Percentiles rank a stretch among this genome's conserved stretches.
Conservation (phyloP, 1,284 basidiomycete genomes). For the Sporisorium reilianum region DNA sequence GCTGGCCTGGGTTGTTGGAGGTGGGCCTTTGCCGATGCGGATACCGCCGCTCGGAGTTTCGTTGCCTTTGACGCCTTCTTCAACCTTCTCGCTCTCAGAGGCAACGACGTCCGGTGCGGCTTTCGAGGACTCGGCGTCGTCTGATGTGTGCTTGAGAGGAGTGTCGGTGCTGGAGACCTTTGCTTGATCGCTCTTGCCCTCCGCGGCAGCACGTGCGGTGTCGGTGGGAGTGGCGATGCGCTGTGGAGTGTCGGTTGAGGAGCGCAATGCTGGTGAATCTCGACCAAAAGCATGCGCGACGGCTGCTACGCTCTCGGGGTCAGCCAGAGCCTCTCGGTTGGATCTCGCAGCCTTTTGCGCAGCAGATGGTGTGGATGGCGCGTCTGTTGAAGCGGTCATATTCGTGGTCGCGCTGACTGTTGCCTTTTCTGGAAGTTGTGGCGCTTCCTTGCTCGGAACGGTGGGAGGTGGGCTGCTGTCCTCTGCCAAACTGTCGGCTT, state of each 20-base stretch:
- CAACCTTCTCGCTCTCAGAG: conserved; percentile 1
- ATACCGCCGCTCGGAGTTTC: conserved; percentile 28
- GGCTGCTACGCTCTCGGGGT: conserved; percentile 48
- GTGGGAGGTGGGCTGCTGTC: conserved; percentile 17
- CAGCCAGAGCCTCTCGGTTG: conserved; percentile 37
- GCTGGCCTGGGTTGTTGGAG: conserved; percentile 49
- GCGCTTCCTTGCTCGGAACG: conserved; percentile 23
- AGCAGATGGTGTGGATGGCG: conserved; percentile 8
- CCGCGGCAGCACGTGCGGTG: background rate
- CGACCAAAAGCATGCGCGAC: conserved; percentile 54
- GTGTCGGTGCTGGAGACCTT: conserved; percentile 2
- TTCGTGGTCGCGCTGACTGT: too few relatives aligned
- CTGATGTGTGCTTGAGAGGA: background rate
- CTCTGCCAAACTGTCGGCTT: background rate
- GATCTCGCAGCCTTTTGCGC: conserved; percentile 6
- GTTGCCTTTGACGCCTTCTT: background rate
- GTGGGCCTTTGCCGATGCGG: conserved; percentile 60
- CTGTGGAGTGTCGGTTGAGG: conserved; percentile 27
- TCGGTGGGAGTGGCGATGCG: conserved; percentile 23
- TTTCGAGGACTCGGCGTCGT: background rate
- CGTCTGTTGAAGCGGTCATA: background rate
- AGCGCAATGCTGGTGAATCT: conserved; percentile 39
- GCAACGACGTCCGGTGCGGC: background rate
- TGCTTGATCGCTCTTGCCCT: background rate
- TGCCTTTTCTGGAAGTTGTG: conserved; percentile 17